phyloP scores from a whole-genome alignment of 768 basidiomycete species.

The Dendrothele bispora region DNA sequence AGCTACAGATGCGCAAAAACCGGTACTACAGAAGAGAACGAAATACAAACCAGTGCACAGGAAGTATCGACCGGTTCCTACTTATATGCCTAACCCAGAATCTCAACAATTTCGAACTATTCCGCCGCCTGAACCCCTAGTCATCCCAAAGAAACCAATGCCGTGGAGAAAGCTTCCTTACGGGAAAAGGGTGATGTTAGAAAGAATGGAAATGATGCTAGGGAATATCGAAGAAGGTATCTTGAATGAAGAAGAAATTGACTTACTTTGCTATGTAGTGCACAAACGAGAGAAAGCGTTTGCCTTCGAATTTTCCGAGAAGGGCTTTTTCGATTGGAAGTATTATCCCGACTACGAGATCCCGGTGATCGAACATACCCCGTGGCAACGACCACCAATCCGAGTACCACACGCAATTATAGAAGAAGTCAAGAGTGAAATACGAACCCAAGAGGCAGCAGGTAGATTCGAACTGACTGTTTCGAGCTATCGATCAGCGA shows the following conservation, averaged over 20 bases:
- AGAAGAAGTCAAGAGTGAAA: constrained; percentile 18
- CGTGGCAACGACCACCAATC: constrained; percentile 29
- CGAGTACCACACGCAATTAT: constrained; percentile 21
- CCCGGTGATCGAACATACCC: constrained; percentile 29
- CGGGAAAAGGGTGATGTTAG: constrained; percentile 6
- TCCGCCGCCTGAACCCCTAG: neutral
- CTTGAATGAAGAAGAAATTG: constrained; percentile 8
- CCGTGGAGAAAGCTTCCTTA: constrained; percentile 5
- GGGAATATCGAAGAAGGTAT: constrained; percentile 10
- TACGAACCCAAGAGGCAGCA: constrained; percentile 14
- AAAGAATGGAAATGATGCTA: constrained; percentile 15
- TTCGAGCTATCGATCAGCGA: constrained; percentile 20
- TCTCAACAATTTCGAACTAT: constrained; percentile 14
- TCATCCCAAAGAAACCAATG: constrained; percentile 10
- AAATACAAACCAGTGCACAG: constrained; percentile 28
- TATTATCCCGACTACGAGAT: constrained; percentile 33
- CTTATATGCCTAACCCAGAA: constrained; percentile 21
- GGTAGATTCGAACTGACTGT: constrained; percentile 22
- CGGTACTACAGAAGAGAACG: no score
- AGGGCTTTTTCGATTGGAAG: constrained; percentile 26
- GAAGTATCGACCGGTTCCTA: constrained; percentile 24
- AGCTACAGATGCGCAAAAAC: no score
- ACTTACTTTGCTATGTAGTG: constrained; percentile 15
- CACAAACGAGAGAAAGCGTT: constrained; percentile 14
- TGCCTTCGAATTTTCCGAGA: constrained; percentile 25